Evolutionary conservation across 2,329 filamentous ascomycete species (phyloP).

Genomic region (Arthrobotrys sphaeroides): DNA sequence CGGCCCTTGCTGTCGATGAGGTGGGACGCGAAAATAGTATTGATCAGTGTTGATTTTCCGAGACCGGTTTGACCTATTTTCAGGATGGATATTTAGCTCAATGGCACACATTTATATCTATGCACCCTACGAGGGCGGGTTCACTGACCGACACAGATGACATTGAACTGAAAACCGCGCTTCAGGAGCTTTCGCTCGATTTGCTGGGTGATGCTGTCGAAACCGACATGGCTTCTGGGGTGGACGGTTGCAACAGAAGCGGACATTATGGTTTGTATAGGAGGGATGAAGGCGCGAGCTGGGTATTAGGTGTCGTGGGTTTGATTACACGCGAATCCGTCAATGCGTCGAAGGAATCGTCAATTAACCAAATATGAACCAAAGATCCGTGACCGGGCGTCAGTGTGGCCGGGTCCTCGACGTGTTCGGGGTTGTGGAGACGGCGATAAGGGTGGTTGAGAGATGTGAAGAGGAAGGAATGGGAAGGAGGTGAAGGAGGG

Average conservation of each 20-base stretch:
- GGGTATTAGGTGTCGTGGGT: constrained; percentile 13
- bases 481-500: constrained; percentile 39
- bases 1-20: constrained; percentile 99
- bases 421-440: constrained; percentile 61
- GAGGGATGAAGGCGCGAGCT: constrained; percentile 2
- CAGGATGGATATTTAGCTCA: background rate
- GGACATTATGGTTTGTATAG: constrained; percentile 35
- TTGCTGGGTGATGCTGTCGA: constrained; percentile 99
- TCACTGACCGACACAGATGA: constrained; percentile 95
- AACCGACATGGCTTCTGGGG: constrained; percentile 98
- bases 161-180: constrained; percentile 99
- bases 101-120: background rate
- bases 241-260: constrained; percentile 47
- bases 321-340: constrained; percentile 17
- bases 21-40: constrained; percentile 99
- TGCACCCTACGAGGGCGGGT: background rate
- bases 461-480: constrained; percentile 57
- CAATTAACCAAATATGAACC: background rate
- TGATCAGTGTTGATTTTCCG: constrained; percentile 98
- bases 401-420: background rate
- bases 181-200: constrained; percentile 99
- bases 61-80: constrained; percentile 92
- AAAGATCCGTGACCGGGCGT: background rate
- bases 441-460: constrained; percentile 59
- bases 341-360: background rate